Percentiles rank a stretch among this genome's conserved stretches.
Evolutionary conservation across 2,329 filamentous ascomycete genomes (phyloP).

Genomic region (Cryphonectria naterciae): DNA sequence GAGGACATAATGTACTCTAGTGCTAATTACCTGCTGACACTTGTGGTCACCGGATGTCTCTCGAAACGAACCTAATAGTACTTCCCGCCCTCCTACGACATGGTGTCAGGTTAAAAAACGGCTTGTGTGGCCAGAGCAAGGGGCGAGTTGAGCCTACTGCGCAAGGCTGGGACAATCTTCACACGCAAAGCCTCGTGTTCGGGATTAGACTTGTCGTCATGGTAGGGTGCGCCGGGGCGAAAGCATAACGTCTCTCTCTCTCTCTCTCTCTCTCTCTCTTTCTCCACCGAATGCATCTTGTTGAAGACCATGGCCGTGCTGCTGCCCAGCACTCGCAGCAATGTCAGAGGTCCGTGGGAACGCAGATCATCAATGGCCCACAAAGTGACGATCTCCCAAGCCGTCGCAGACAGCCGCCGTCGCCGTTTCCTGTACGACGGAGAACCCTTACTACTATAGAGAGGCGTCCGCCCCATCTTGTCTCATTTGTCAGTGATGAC

Average conservation of each 20-base stretch:
- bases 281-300: not conserved
- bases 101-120: not conserved
- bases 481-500: constrained; percentile 23
- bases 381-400: not conserved
- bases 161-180: not conserved
- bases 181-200: not conserved
- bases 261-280: too few relatives aligned
- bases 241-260: not conserved
- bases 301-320: not conserved
- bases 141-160: not conserved
- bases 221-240: not conserved
- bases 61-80: constrained; percentile 3
- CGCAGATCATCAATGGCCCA: not conserved
- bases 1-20: not conserved
- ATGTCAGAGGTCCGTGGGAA: not conserved
- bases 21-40: constrained; percentile 18
- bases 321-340: not conserved
- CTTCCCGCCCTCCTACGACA: not conserved
- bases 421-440: not conserved
- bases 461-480: not conserved
- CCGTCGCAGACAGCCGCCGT: not conserved
- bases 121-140: not conserved
- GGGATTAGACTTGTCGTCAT: not conserved
- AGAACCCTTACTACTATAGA: constrained; percentile 1
- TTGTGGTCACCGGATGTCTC: constrained; percentile 10